A percentile compares a stretch with the other conserved stretches of the same genome.
Evolutionary conservation across 768 basidiomycete genomes (phyloP).

Genomic region (Gelatoporia subvermispora): DNA sequence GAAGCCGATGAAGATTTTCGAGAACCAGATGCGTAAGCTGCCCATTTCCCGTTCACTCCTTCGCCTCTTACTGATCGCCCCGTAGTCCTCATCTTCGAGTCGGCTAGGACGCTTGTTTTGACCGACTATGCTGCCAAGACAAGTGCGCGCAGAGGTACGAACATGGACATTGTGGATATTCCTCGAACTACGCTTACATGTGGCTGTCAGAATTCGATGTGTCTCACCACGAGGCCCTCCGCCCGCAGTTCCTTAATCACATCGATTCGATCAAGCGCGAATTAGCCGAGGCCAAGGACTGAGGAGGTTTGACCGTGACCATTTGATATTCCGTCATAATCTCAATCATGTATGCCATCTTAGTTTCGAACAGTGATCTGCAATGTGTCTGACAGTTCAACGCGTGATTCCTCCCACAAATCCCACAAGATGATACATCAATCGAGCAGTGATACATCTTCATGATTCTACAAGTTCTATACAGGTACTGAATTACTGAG

Average conservation of each 20-base stretch:
- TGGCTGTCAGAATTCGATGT: conserved; percentile 42
- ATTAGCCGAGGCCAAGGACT: neutral
- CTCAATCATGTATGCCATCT: too few species aligned
- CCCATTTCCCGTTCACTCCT: neutral
- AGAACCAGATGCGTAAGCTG: conserved; percentile 42
- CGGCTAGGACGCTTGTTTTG: conserved; percentile 51
- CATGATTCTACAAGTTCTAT: too few species aligned
- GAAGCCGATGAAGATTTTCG: conserved; percentile 40
- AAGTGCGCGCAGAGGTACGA: conserved; percentile 12
- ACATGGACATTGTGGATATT: too few species aligned
- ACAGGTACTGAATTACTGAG: too few species aligned
- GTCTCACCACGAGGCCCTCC: conserved; percentile 44
- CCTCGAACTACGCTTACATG: too few species aligned
- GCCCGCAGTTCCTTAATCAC: conserved; percentile 48
- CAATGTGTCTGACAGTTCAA: too few species aligned
- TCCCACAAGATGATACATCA: too few species aligned
- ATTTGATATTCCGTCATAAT: too few species aligned
- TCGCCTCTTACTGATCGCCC: neutral
- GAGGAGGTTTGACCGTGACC: too few species aligned
- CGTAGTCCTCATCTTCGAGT: conserved; percentile 54
- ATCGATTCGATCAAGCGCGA: conserved; percentile 45
- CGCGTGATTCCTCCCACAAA: too few species aligned
- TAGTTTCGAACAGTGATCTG: too few species aligned
- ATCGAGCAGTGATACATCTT: too few species aligned
- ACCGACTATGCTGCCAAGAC: conserved; percentile 55